phyloP scores from a whole-genome alignment of 2,329 filamentous ascomycete species.

The Fusarium sp. region DNA sequence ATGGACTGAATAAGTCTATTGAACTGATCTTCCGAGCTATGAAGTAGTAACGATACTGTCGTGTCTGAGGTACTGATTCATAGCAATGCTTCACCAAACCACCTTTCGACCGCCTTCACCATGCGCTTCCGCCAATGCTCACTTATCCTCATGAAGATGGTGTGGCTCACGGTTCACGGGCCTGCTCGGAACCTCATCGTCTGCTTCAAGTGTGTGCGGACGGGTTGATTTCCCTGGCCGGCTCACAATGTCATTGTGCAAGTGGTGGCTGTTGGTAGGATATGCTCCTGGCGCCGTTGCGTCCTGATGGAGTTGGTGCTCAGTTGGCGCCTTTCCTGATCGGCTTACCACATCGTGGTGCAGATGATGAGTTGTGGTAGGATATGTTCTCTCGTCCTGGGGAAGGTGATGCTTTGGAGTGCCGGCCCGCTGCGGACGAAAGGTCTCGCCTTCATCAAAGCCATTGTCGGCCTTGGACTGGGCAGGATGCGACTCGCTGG shows the following conservation, averaged over 20 bases:
- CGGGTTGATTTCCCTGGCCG: slow-evolving; percentile 2
- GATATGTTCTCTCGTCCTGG: slow-evolving; percentile 23
- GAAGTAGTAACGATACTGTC: slow-evolving; percentile 33
- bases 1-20: slow-evolving; percentile 28
- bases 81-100: slow-evolving; percentile 12
- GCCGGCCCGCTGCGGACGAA: slow-evolving; percentile 8
- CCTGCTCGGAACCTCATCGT: slow-evolving; percentile 18
- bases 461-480: slow-evolving; percentile 19
- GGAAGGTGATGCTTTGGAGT: slow-evolving; percentile 30
- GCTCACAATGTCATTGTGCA: slow-evolving; percentile 24
- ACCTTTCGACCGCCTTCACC: not conserved
- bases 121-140: not conserved
- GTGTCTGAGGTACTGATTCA: slow-evolving; percentile 25
- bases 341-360: slow-evolving; percentile 18
- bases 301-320: not conserved
- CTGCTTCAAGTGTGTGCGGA: slow-evolving; percentile 32
- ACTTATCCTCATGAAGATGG: slow-evolving; percentile 33
- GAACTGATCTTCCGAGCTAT: slow-evolving; percentile 6
- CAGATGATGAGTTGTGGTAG: slow-evolving; percentile 26
- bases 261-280: slow-evolving; percentile 9
- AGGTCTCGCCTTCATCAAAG: slow-evolving; percentile 16
- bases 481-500: not conserved
- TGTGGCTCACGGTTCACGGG: slow-evolving; percentile 17
- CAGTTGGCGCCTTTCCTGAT: not conserved
- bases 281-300: not conserved